Conservation (phyloP, 2,329 filamentous ascomycete species). For the Penicillium sp. region DNA sequence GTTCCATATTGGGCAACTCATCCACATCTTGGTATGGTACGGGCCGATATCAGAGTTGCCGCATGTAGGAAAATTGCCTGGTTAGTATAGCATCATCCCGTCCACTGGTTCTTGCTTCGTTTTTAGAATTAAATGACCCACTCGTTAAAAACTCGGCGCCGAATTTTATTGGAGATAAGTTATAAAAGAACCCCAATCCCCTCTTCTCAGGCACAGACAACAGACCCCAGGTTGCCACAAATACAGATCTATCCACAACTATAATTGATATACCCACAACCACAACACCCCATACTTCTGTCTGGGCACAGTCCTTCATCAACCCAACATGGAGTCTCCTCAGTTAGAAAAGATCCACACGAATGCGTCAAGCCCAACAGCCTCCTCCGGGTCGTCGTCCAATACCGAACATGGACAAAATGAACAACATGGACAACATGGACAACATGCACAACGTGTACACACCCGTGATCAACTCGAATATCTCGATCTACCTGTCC, state of each 20-base stretch:
- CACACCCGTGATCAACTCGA: slow-evolving; percentile 30
- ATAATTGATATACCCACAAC: background rate
- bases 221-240: background rate
- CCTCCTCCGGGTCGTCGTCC: slow-evolving; percentile 23
- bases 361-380: slow-evolving; percentile 25
- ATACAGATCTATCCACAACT: background rate
- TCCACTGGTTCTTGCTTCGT: slow-evolving; percentile 4
- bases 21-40: background rate
- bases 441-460: too few relatives aligned
- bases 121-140: background rate
- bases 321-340: slow-evolving; percentile 19
- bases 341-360: slow-evolving; percentile 12
- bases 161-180: background rate
- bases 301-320: background rate
- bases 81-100: background rate
- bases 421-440: too few relatives aligned
- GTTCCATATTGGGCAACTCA: slow-evolving; percentile 21
- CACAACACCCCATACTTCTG: background rate
- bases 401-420: background rate
- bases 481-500: slow-evolving; percentile 61
- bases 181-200: slow-evolving; percentile 17
- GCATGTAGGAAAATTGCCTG: background rate
- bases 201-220: background rate
- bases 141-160: background rate
- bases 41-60: slow-evolving; percentile 9